These are phyloP conservation scores for Verticillium isaacii DNA, from an alignment of 2,329 filamentous ascomycete genomes.

Conservation along the genomic window DNA sequence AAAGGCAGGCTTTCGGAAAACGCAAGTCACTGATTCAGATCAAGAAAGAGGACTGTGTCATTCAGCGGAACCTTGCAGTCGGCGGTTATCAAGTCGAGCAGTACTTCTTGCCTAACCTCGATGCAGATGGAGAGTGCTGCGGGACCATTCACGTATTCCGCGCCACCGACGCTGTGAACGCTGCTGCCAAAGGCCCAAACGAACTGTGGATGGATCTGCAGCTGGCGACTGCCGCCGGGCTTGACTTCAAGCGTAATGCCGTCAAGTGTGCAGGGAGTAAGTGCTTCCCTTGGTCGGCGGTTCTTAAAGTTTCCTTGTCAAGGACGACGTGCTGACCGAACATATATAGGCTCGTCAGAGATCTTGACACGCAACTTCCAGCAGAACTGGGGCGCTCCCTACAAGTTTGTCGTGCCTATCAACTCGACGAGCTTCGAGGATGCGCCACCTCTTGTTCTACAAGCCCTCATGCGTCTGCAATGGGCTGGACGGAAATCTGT, in stretches of 20 bases:
- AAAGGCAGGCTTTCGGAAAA: slow-evolving; percentile 5
- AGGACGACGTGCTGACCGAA: slow-evolving; percentile 5
- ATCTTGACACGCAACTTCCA: slow-evolving; percentile 46
- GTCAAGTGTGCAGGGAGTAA: slow-evolving; percentile 27
- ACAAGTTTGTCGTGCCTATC: slow-evolving; percentile 60
- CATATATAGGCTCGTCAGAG: slow-evolving; percentile 18
- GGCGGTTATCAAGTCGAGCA: slow-evolving; percentile 7
- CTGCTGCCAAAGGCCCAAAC: slow-evolving; percentile 50
- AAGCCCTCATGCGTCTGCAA: slow-evolving; percentile 45
- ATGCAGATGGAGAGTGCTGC: slow-evolving; percentile 29
- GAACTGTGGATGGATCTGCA: slow-evolving; percentile 53
- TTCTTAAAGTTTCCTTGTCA: slow-evolving; percentile 1
- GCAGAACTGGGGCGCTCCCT: slow-evolving; percentile 58
- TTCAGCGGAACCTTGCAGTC: neutral
- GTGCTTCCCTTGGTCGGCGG: slow-evolving; percentile 6
- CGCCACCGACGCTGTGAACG: slow-evolving; percentile 47
- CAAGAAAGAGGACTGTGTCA: slow-evolving; percentile 12
- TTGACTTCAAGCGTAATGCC: slow-evolving; percentile 40
- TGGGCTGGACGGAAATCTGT: slow-evolving; percentile 47
- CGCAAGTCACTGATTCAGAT: neutral
- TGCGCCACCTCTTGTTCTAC: slow-evolving; percentile 42
- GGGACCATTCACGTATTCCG: slow-evolving; percentile 52
- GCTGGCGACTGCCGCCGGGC: slow-evolving; percentile 19
- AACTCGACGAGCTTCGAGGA: slow-evolving; percentile 42
- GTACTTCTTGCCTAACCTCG: slow-evolving; percentile 38